phyloP scores from a whole-genome alignment of 2,329 filamentous ascomycete species.

The Clonostachys rosea region DNA sequence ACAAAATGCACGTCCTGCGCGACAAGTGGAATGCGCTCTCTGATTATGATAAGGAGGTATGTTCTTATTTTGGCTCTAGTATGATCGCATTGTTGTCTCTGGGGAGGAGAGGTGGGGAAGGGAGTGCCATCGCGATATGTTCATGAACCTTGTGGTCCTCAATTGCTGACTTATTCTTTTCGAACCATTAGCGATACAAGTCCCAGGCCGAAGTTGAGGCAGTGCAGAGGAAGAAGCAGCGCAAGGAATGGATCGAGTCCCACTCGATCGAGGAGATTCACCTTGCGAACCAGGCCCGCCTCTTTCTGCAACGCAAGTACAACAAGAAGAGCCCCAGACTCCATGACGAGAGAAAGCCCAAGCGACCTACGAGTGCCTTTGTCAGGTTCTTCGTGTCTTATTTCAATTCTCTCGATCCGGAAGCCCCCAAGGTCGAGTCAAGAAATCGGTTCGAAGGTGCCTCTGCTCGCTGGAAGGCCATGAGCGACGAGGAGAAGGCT shows the following conservation, averaged over 20 bases:
- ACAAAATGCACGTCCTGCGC: slow-evolving; percentile 17
- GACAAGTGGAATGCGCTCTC: slow-evolving; percentile 32
- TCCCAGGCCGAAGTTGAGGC: slow-evolving; percentile 35
- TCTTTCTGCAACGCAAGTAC: slow-evolving; percentile 27
- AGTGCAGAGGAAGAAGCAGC: slow-evolving; percentile 27
- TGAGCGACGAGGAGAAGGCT: slow-evolving; percentile 35
- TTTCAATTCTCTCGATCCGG: slow-evolving; percentile 9
- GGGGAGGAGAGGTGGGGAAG: background rate
- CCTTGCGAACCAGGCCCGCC: slow-evolving; percentile 43
- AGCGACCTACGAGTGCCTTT: slow-evolving; percentile 24
- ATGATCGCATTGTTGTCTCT: background rate
- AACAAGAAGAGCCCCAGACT: slow-evolving; percentile 21
- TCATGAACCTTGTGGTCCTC: slow-evolving; percentile 16
- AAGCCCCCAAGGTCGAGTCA: slow-evolving; percentile 11
- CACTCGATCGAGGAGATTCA: slow-evolving; percentile 31
- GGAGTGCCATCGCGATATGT: background rate
- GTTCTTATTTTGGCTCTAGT: slow-evolving; percentile 8
- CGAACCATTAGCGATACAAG: slow-evolving; percentile 8
- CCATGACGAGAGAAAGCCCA: slow-evolving; percentile 42
- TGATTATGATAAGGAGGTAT: slow-evolving; percentile 35
- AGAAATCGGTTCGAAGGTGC: slow-evolving; percentile 15
- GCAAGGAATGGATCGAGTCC: slow-evolving; percentile 43
- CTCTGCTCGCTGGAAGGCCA: slow-evolving; percentile 28
- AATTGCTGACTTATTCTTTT: background rate
- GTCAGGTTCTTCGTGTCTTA: slow-evolving; percentile 27